Evolutionary conservation across 2,329 filamentous ascomycete species (phyloP), one percentile per base, ranked within the genome.

Genomic region (Pestalotiopsis sp.): DNA sequence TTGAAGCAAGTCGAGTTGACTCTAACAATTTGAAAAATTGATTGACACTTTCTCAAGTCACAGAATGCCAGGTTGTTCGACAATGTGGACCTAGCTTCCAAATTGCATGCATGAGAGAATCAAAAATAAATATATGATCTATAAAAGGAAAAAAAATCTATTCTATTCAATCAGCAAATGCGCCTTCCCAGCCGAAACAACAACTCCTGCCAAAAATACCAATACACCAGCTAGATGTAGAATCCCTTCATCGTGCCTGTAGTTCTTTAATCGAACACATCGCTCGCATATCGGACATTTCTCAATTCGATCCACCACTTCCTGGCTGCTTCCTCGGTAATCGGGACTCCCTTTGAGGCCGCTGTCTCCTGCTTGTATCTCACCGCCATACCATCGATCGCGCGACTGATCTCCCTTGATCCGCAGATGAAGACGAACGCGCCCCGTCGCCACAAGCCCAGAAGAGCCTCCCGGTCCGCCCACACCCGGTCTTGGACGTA

Each of bases 381-480:
- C 6, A 56, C n/a, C 13, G 48, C 40, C 22, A 57, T 30, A 11
- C n/a, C n/a, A 4, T 56, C 48, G 10, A 65, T 13, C 17, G 24
- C 48, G 20, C 30, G 20, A 24, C 24, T 35, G 13, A 65, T 56
- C 24, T 65, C 40, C 13, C 14, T 55, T 2, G 86, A 88, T 3
- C 91, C 91, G 74, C 91, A 93, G 1, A 92, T 85, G 72, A 87
- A 93, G 0, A 91, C 78, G 73, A 86, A 85, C 0, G 89, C 83
- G 3, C 81, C 83, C 9, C 74, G 69, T 4, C 76, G 68, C 82
- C 82, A 85, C 22, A 84, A 73, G 24, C 75, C 70, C 14, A 73
- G 69, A 2, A 83, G 70, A 52, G 81, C 78, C 1, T 78, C 73
- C 5, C 76, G 71, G 65, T 83, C 78, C 3, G 73, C 76, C 10